Conservation (phyloP, 345 rosid genomes). For the Rhizophora apiculata region DNA sequence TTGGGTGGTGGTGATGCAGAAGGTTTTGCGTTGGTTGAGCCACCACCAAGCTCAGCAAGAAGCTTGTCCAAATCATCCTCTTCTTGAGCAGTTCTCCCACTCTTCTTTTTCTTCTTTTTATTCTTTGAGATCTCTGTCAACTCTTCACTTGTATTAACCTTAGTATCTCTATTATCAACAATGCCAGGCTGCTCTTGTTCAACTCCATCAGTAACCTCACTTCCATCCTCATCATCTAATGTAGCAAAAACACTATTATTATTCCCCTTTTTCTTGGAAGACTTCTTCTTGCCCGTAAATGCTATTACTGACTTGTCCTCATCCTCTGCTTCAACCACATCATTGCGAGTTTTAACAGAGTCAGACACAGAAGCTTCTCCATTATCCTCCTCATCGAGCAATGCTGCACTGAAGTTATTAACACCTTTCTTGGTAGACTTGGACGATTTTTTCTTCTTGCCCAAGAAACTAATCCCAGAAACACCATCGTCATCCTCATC, state of each 20-base stretch:
- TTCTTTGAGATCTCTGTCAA: slow-evolving; percentile 61
- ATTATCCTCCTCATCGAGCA: slow-evolving; percentile 53
- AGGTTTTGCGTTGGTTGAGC: slow-evolving; percentile 25
- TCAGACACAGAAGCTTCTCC: slow-evolving; percentile 35
- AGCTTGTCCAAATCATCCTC: slow-evolving; percentile 94
- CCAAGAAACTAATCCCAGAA: slow-evolving; percentile 44
- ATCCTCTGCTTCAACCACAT: slow-evolving; percentile 20
- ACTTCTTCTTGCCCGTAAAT: slow-evolving; percentile 66
- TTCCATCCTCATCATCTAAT: slow-evolving; percentile 30
- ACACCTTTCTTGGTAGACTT: slow-evolving; percentile 57
- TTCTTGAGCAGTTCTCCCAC: slow-evolving; percentile 86
- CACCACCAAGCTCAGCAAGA: slow-evolving; percentile 46
- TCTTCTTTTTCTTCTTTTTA: slow-evolving; percentile 81
- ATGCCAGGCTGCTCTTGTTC: slow-evolving; percentile 15
- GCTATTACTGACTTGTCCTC: slow-evolving; percentile 36
- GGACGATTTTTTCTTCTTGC: slow-evolving; percentile 79
- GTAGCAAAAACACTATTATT: slow-evolving; percentile 32
- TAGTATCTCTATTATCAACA: slow-evolving; percentile 25
- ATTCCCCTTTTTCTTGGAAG: slow-evolving; percentile 65
- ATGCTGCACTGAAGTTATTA: slow-evolving; percentile 47
- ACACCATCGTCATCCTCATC: slow-evolving; percentile 36
- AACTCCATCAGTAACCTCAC: slow-evolving; percentile 27
- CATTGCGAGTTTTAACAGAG: slow-evolving; percentile 23
- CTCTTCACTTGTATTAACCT: slow-evolving; percentile 42
- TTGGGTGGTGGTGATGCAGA: slow-evolving; percentile 39